Evolutionary conservation across 129 eudicot genomes (phyloP).

Genomic region (Daucus carota): DH1_v3.0 NC_030385.2:5491001-5491500

Average conservation of each 20-base stretch:
- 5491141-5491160: not conserved
- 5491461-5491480: conserved; percentile 13
- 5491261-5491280: conserved; percentile 21
- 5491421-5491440: conserved; percentile 9
- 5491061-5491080: not conserved
- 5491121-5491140: not conserved
- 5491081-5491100: not conserved
- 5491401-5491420: not conserved
- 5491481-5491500: conserved; percentile 11
- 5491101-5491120: not conserved
- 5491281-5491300: conserved; percentile 20
- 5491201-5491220: conserved; percentile 23
- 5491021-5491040: not conserved
- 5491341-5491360: conserved; percentile 17
- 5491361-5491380: conserved; percentile 9
- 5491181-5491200: conserved; percentile 33
- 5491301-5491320: conserved; percentile 10
- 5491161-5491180: conserved; percentile 3
- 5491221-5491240: conserved; percentile 21
- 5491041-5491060: not conserved
- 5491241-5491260: conserved; percentile 21
- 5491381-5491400: conserved; percentile 8
- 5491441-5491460: conserved; percentile 16
- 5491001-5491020: not conserved
- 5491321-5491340: conserved; percentile 3